phyloP scores from a whole-genome alignment of 2,329 filamentous ascomycete species.

The Trichoderma sp. region DNA sequence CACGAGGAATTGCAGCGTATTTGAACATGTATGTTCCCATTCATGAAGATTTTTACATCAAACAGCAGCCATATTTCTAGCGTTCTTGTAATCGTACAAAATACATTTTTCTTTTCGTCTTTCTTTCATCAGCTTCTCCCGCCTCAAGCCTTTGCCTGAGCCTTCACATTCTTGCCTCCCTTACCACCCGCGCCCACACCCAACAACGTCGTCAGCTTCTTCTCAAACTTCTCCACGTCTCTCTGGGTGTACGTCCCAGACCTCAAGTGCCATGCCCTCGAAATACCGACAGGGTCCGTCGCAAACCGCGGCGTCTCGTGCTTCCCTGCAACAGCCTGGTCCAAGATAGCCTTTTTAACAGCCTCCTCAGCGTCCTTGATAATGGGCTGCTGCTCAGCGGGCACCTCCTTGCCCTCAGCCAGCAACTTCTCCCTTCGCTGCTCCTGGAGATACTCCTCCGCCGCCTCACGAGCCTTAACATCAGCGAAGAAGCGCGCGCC shows the following conservation, averaged over 20 bases:
- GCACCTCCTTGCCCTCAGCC: slow-evolving; percentile 21
- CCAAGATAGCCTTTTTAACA: slow-evolving; percentile 36
- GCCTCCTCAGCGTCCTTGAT: slow-evolving; percentile 38
- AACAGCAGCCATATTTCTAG: background rate
- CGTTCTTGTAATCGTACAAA: slow-evolving; percentile 5
- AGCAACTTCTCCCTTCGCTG: slow-evolving; percentile 27
- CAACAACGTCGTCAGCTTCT: slow-evolving; percentile 40
- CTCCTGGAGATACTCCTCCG: slow-evolving; percentile 35
- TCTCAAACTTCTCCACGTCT: slow-evolving; percentile 42
- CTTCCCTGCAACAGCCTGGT: slow-evolving; percentile 39
- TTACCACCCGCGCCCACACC: slow-evolving; percentile 16
- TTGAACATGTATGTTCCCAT: slow-evolving; percentile 10
- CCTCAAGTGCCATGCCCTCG: slow-evolving; percentile 41
- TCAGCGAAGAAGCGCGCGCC: slow-evolving; percentile 39
- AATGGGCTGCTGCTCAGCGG: slow-evolving; percentile 25
- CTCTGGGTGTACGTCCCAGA: slow-evolving; percentile 39
- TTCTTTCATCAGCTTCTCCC: background rate
- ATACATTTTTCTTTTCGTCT: background rate
- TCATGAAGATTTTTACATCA: slow-evolving; percentile 20
- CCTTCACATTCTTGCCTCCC: slow-evolving; percentile 26
- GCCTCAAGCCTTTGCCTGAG: slow-evolving; percentile 28
- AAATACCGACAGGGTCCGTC: slow-evolving; percentile 36
- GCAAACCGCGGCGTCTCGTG: slow-evolving; percentile 40
- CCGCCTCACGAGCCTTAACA: slow-evolving; percentile 31
- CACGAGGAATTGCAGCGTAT: background rate